phyloP scores from a whole-genome alignment of 768 basidiomycete genomes.

The Lactifluus piperatus region DNA sequence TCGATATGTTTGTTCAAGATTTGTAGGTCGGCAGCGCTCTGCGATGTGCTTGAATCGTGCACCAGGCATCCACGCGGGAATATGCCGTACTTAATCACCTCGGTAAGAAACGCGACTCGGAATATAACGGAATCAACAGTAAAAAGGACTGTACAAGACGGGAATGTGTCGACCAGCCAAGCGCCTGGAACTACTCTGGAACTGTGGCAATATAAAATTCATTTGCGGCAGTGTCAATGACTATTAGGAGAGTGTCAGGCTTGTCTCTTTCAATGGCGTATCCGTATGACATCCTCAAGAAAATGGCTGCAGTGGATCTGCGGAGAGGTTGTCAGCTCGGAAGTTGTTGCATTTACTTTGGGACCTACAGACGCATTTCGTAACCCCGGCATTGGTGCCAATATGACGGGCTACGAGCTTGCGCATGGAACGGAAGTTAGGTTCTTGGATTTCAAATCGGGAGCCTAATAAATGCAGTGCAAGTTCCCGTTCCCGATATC shows the following conservation, averaged over 20 bases:
- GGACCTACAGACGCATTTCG: neutral
- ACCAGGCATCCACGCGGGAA: conserved; percentile 22
- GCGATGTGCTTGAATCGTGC: conserved; percentile 18
- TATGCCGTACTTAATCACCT: conserved; percentile 1
- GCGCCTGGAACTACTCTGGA: conserved; percentile 1
- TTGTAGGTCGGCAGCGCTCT: neutral
- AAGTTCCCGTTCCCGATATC: too few relatives aligned
- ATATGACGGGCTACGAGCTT: conserved; percentile 11
- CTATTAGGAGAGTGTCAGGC: conserved; percentile 2
- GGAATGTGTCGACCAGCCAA: conserved; percentile 9
- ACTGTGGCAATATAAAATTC: conserved; percentile 9
- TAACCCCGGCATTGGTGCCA: neutral
- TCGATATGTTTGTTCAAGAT: conserved; percentile 6
- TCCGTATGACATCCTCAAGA: conserved; percentile 10
- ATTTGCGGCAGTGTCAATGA: conserved; percentile 8
- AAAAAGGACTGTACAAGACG: neutral
- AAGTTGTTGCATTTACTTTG: neutral
- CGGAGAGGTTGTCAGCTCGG: neutral
- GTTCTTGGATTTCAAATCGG: too few relatives aligned
- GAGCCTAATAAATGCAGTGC: too few relatives aligned
- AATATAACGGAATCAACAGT: neutral
- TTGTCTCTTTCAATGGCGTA: conserved; percentile 2
- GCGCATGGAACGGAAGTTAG: conserved; percentile 11
- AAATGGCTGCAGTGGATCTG: conserved; percentile 5
- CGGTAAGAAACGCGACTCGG: neutral